Conservation (phyloP, 2,329 filamentous ascomycete species). For the Drechslerella coelobrocha region DNA sequence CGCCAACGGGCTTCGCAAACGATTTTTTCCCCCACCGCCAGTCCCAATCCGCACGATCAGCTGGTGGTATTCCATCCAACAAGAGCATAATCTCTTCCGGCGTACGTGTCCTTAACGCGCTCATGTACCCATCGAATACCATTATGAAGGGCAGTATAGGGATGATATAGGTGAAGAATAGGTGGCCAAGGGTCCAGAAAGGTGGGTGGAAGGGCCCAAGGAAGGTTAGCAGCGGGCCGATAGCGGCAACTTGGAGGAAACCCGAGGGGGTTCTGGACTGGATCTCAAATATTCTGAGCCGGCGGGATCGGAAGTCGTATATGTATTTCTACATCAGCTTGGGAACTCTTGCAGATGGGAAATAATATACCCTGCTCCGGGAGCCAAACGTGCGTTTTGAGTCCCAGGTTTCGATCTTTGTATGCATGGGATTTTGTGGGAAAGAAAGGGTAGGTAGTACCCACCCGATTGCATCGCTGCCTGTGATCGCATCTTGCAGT, state of each 20-base stretch:
- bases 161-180: constrained; percentile 71
- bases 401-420: too few relatives aligned
- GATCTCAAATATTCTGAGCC: constrained; percentile 72
- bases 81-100: constrained; percentile 70
- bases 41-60: constrained; percentile 59
- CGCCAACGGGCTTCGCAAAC: constrained; percentile 63
- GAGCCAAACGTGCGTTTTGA: background rate
- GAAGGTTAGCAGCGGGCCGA: constrained; percentile 64
- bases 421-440: background rate
- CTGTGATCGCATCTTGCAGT: constrained; percentile 69
- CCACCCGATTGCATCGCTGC: constrained; percentile 69
- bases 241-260: constrained; percentile 64
- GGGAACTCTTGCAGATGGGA: background rate
- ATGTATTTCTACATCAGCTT: too few relatives aligned
- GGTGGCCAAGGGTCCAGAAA: constrained; percentile 60
- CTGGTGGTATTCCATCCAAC: constrained; percentile 63
- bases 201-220: constrained; percentile 63
- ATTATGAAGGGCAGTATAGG: constrained; percentile 73
- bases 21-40: constrained; percentile 58
- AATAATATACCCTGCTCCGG: background rate
- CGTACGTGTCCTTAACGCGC: constrained; percentile 71
- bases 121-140: constrained; percentile 73
- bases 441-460: constrained; percentile 29
- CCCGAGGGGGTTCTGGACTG: constrained; percentile 69
- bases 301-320: too few relatives aligned